These are phyloP conservation scores for Termitomyces sp. DNA, from an alignment of 1,284 basidiomycete genomes.

Conservation along the genomic window DNA sequence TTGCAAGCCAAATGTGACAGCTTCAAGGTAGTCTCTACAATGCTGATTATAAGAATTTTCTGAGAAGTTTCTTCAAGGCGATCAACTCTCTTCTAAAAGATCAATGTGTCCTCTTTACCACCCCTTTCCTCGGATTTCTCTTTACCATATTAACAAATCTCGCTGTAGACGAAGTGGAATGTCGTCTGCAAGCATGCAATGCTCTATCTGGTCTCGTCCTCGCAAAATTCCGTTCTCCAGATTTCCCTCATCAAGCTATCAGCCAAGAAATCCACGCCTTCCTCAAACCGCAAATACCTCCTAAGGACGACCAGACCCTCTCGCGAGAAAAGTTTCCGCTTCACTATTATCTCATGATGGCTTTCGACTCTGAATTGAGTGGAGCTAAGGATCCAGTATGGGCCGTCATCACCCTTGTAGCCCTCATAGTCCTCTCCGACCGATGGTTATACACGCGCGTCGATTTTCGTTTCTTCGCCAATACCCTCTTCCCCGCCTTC, in stretches of 20 bases:
- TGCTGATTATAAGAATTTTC: not conserved
- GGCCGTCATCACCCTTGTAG: slow-evolving; percentile 36
- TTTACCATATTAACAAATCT: slow-evolving; percentile 33
- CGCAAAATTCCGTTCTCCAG: slow-evolving; percentile 23
- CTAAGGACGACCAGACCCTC: not conserved
- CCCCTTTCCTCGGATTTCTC: slow-evolving; percentile 29
- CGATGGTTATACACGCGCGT: slow-evolving; percentile 35
- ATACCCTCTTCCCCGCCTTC: slow-evolving; percentile 27
- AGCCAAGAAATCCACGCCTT: slow-evolving; percentile 15
- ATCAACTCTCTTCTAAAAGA: slow-evolving; percentile 33
- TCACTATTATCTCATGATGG: slow-evolving; percentile 19
- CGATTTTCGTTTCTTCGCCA: slow-evolving; percentile 36
- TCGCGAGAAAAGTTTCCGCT: slow-evolving; percentile 12
- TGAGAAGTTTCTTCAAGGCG: slow-evolving; percentile 27
- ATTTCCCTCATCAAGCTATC: slow-evolving; percentile 16
- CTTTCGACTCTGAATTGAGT: slow-evolving; percentile 2
- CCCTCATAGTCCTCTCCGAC: slow-evolving; percentile 45
- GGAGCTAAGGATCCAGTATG: slow-evolving; percentile 29
- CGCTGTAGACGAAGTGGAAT: slow-evolving; percentile 24
- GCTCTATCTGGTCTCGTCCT: slow-evolving; percentile 38
- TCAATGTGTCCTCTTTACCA: slow-evolving; percentile 27
- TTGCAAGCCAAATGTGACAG: slow-evolving; percentile 29
- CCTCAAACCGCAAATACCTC: slow-evolving; percentile 20
- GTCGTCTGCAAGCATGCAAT: slow-evolving; percentile 34
- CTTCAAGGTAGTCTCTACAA: slow-evolving; percentile 32